phyloP scores from a whole-genome alignment of 441 rosid species.

The Gossypium gossypioides region DNA sequence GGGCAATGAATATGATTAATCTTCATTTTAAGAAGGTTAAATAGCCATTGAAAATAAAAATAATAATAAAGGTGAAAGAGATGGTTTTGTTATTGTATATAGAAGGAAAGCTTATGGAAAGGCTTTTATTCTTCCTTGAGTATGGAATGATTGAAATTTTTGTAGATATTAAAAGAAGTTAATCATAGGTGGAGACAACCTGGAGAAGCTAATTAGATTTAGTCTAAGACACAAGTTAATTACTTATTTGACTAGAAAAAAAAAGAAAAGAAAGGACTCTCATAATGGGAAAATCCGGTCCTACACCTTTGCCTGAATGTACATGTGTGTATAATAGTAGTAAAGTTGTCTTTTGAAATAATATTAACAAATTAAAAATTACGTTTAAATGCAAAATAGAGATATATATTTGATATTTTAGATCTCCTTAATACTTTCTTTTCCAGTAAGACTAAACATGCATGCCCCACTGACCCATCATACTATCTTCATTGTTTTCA shows the following conservation, averaged over 20 bases:
- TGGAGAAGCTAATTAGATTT: constrained; percentile 15
- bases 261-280: neutral
- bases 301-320: constrained; percentile 24
- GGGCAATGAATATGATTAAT: constrained; percentile 12
- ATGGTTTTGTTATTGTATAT: constrained; percentile 12
- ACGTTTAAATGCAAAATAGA: neutral
- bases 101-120: neutral
- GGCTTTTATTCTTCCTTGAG: neutral
- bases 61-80: constrained; percentile 9
- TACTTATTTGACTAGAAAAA: constrained; percentile 17
- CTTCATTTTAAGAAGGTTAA: constrained; percentile 22
- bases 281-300: constrained; percentile 19
- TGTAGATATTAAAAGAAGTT: constrained; percentile 8
- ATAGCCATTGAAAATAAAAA: neutral
- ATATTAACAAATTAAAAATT: neutral
- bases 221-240: constrained; percentile 13
- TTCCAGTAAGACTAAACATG: too few relatives aligned
- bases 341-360: neutral
- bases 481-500: too few relatives aligned
- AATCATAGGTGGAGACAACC: constrained; percentile 29
- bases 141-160: neutral
- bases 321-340: neutral
- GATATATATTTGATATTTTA: too few relatives aligned
- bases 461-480: too few relatives aligned
- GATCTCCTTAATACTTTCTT: too few relatives aligned